Evolutionary conservation across 2,329 filamentous ascomycete species (phyloP), one percentile per base, ranked within the genome.

Genomic region (Ophiosphaerella korrae): DNA sequence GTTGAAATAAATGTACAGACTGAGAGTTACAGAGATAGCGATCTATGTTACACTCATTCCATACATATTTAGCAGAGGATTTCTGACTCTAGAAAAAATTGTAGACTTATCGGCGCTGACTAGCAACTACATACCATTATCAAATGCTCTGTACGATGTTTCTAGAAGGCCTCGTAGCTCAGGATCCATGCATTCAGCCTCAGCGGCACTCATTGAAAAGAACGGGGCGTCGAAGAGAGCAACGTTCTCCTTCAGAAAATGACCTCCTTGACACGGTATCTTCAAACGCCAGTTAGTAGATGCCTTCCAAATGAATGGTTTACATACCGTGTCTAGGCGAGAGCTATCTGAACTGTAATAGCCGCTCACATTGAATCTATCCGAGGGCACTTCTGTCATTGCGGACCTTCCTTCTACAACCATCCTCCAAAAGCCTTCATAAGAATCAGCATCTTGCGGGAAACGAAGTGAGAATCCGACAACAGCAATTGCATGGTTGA

Each of bases 391-490:
- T 16, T 58, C 50, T 7, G 63, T 63, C 44, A 49, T 48, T 26
- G 53, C 55, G 1, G 45, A 50, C 8, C 56, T 46, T 13, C 55
- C 48, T 21, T 58, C 49, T 18, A 53, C 36, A 7, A 66, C 52
- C n/a, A 66, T 48, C 12, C 56, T 52, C 66, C 65, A 68, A 8
- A 68, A 48, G 26, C 38, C 47, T 8, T 62, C 55, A 13, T 54
- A 44, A 2, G 44, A 42, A 1, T 45, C 52, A 0, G 57, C 53
- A 38, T 57, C 58, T 39, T 62, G 54, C 2, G 66, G 63, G 21
- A 69, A 62, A 18, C 58, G 61, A 42, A 63, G 55, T 6, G 66
- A 60, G 39, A 73, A 70, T 29, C 74, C 75, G 36, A 76, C 59
- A 11, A 77, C 63, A 5, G 75, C 75, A 16, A 67, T 57, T 2